Evolutionary conservation across 805 yeast species (phyloP), one percentile per base, ranked within the genome.

Genomic region (Suhomyces emberorum): DNA sequence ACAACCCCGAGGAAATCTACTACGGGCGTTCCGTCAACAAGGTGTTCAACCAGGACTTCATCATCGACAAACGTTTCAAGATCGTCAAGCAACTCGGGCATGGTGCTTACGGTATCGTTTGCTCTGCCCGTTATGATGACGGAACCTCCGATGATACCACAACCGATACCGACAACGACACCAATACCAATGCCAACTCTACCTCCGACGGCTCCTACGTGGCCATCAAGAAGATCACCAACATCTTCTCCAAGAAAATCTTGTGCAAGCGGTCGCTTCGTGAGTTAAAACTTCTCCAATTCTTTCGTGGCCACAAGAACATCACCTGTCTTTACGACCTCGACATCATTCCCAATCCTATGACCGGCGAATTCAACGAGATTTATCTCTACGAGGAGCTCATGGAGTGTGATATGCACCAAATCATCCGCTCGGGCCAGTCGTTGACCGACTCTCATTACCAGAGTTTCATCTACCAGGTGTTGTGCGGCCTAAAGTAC

Each of bases 351-450:
- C 87, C 89, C 16, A 75, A 79, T 47, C 65, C 74, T 2, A 36
- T 56, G 40, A 64, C 71, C 12, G 81, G 81, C 3, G 76, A 77
- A 35, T 91, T 91, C 69, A 88, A 89, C 61, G 98, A 95, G 52
- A 74, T 93, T 9, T 93, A 93, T 49, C 70, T 93, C 6, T 93
- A 93, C 54, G 98, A 93, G 61, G 98, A 91, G 62, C 70, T 91
- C 51, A 93, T 93, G 98, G 98, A 91, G 60, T 91, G 98, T 63
- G 98, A 93, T 61, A 83, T 93, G 88, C 96, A 91, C 62, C 98
- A 91, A 61, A 93, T 93, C 52, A 91, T 93, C 44, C 76, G 95
- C 48, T 85, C 96, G 8, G 91, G 89, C 15, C 98, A 93, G 60
- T 85, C 95, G 0, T 70, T 93, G 47, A 87, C 96, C 1, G 98